Percentiles rank a stretch among this genome's conserved stretches.
Conservation (phyloP, 345 rosid species). For the Aurinia saxatilis region DNA sequence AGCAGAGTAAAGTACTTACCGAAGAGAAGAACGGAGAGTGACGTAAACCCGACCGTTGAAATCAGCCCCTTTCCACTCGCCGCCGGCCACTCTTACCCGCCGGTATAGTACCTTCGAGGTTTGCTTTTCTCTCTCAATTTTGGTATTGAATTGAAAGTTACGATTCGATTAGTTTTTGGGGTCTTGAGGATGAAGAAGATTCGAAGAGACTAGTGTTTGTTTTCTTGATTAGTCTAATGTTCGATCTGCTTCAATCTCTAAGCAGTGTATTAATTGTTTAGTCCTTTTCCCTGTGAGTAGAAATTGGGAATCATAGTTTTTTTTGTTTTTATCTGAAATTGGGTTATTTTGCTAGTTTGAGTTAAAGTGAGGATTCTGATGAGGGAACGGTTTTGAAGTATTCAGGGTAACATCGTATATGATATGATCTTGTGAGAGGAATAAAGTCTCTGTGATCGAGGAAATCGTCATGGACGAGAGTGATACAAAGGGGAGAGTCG, state of each 20-base stretch:
- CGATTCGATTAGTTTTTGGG: background rate
- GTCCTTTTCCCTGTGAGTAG: background rate
- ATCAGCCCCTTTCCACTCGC: conserved; percentile 22
- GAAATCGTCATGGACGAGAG: conserved; percentile 14
- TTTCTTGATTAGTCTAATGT: conserved; percentile 1
- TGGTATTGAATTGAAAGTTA: background rate
- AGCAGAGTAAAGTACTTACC: conserved; percentile 9
- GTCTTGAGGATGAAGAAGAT: background rate
- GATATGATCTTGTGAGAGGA: conserved; percentile 17
- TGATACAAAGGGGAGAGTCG: conserved; percentile 4
- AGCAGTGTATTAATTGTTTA: conserved; percentile 14
- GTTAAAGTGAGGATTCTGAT: background rate
- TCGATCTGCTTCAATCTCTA: conserved; percentile 4
- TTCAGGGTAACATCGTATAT: conserved; percentile 13
- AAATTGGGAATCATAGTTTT: background rate
- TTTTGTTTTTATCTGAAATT: conserved; percentile 1
- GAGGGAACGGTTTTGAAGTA: background rate
- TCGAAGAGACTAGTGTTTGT: background rate
- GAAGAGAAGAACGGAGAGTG: conserved; percentile 14
- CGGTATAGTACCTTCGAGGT: conserved; percentile 19
- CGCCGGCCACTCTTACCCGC: conserved; percentile 21
- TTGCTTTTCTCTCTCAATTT: background rate
- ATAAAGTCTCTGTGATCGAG: background rate
- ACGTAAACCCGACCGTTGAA: conserved; percentile 33
- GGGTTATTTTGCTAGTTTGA: background rate